Evolutionary conservation across 106 monocot species (phyloP), one percentile per base, ranked within the genome.

Genomic region (Acanthochlamys bracteata): DNA sequence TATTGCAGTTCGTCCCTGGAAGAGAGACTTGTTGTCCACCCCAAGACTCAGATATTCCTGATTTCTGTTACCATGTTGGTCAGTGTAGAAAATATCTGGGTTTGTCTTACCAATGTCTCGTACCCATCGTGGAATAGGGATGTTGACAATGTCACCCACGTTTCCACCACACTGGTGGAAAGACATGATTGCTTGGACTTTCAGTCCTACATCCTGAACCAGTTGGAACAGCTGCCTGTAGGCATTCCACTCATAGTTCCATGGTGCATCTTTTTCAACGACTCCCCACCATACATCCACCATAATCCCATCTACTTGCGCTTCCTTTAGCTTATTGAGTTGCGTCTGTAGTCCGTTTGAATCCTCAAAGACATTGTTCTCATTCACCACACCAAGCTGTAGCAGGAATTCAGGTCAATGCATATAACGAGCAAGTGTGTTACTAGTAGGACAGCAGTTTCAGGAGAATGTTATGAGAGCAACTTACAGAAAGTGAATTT

Each of bases 161-260:
- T 84, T 80, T 2, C 80, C 84, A 15, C 84, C 80, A 11, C 84
- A 84, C 55, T 80, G 84, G 60, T 84, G 84, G 59, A 80, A 84
- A 1, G 84, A 84, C 84, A 84, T 84, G 64, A 84, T 73, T 10
- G 67, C 84, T 39, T 84, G 77, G 52, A 84, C 19, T 45, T 76
- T 73, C 10, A 84, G 66, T 19, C 70, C 77, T 22, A 57, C 61
- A 25, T 84, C 74, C 67, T 68, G 25, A 1, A 84, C 62, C 64
- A 77, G 52, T 42, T 70, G 60, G 46, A 84, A 80, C 67, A 83
- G 11, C 60, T 69, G 51, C 55, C 17, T 78, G 59, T 83, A 83
- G 3, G 83, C 69, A 20, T 46, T 42, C 83, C 83, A 83, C 22
- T 82, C 69, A 25, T 82, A 82, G 10, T 7, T 7, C 46, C 56